Base-by-base conservation (phyloP, 495 filamentous ascomycete species). In the Annulohypoxylon stygium region DNA sequence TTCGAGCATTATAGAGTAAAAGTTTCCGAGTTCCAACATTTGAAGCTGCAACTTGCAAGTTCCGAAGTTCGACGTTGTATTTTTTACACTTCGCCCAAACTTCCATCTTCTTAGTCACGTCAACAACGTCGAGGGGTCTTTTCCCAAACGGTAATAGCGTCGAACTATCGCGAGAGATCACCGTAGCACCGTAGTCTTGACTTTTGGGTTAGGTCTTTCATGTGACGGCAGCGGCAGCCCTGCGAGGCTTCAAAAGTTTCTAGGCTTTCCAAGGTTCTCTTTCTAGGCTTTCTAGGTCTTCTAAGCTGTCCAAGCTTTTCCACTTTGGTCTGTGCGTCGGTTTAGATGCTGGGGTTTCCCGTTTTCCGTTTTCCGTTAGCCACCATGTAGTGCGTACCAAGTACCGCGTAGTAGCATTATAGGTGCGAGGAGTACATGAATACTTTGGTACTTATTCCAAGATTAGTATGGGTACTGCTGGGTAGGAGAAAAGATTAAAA, bases 191-290 rank as follows among this genome's bases (percentile, higher is more conserved):
- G 16, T 55, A 34, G 14, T 55, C 8, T 26, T 12, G 43, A 10
- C 6, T 37, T 61, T 51, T 20, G 23, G 45, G 51, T 65, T 43
- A 41, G 23, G 47, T 50, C 55, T 59, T 61, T 23, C 64, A 72
- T 72, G 58, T 72, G 48, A 67, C 62, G 58, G n/a, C n/a, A 67
- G 64, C 62, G 58, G n/a, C n/a, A 67, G 64, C 63, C 58, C 64
- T 66, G 69, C 69, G 55, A 71, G 57, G 62, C 61, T 70, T 70
- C 36, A 30, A 30, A 30, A 30, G 30, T 30, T 30, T 30, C 30
- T 30, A 30, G 30, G 30, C 30, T 30, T 23, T 23, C 20, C 20
- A 23, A 23, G 20, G 20, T 23, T 23, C 20, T 23, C 20, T 23
- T 30, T 30, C 0, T 30, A 30, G 30, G 30, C 30, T 30, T 6